Evolutionary conservation across 495 filamentous ascomycete species (phyloP).

Genomic region (Podospora australis): DNA sequence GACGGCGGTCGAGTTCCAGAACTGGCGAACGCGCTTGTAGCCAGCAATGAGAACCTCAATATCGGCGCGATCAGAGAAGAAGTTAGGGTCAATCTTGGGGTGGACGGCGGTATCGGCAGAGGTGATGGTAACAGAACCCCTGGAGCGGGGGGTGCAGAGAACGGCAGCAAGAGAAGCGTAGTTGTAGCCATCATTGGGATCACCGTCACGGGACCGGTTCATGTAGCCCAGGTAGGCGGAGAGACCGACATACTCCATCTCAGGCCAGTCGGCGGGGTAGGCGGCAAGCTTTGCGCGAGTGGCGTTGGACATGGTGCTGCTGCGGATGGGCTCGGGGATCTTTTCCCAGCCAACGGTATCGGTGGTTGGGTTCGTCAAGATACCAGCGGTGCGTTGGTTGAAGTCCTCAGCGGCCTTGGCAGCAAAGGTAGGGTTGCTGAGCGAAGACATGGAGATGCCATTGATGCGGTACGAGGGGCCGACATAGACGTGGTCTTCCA

Average conservation of each 20-base stretch:
- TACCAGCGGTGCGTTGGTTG: slow-evolving; percentile 26
- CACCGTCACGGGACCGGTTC: slow-evolving; percentile 1
- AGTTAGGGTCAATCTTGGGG: slow-evolving; percentile 43
- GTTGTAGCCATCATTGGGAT: slow-evolving; percentile 25
- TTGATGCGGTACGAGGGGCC: background rate
- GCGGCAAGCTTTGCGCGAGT: slow-evolving; percentile 27
- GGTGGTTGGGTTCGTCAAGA: slow-evolving; percentile 32
- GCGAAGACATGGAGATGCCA: background rate
- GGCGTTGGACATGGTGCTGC: slow-evolving; percentile 7
- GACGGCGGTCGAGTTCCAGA: background rate
- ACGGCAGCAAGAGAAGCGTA: slow-evolving; percentile 27
- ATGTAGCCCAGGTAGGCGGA: slow-evolving; percentile 20
- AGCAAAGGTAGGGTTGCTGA: slow-evolving; percentile 22
- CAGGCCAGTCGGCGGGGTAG: slow-evolving; percentile 53
- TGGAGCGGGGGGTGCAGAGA: slow-evolving; percentile 40
- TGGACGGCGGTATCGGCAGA: slow-evolving; percentile 33
- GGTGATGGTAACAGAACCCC: slow-evolving; percentile 49
- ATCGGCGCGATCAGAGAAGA: slow-evolving; percentile 40
- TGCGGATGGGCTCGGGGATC: slow-evolving; percentile 14
- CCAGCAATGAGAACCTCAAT: slow-evolving; percentile 37
- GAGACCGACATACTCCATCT: slow-evolving; percentile 40
- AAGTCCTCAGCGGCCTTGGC: slow-evolving; percentile 19
- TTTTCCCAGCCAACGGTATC: slow-evolving; percentile 49
- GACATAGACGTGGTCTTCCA: slow-evolving; percentile 1
- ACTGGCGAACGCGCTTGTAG: slow-evolving; percentile 29